These are phyloP conservation scores for Leucoagaricus sp. DNA, from an alignment of 1,284 basidiomycete species.

Conservation along the genomic window DNA sequence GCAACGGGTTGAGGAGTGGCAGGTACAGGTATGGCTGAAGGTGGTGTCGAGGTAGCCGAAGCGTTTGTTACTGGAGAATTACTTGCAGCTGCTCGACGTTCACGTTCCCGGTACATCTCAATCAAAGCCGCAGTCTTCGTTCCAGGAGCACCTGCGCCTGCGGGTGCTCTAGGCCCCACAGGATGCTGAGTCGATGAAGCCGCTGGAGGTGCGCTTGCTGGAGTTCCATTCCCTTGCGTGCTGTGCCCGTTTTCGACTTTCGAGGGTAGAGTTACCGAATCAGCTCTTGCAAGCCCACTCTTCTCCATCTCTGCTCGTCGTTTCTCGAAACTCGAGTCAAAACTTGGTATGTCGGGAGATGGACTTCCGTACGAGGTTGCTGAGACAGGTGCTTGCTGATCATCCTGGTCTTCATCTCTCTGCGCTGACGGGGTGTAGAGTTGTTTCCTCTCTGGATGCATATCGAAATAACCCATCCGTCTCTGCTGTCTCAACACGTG, in stretches of 20 bases:
- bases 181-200: conserved; percentile 2
- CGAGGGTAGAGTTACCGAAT: not conserved
- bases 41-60: conserved; percentile 4
- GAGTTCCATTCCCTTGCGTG: not conserved
- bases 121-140: conserved; percentile 76
- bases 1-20: not conserved
- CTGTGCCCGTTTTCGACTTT: not conserved
- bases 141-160: conserved; percentile 18
- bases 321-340: not conserved
- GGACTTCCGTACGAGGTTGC: not conserved
- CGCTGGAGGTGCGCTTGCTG: too few relatives aligned
- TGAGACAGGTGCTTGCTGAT: conserved; percentile 33
- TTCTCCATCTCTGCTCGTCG: not conserved
- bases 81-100: conserved; percentile 40
- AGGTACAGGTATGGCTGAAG: not conserved
- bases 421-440: conserved; percentile 5
- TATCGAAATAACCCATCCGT: conserved; percentile 68
- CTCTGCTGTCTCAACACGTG: conserved; percentile 35
- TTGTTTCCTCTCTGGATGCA: conserved; percentile 52
- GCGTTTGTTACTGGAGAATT: conserved; percentile 18
- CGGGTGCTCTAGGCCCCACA: conserved; percentile 10
- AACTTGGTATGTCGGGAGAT: conserved; percentile 2
- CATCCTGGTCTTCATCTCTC: conserved; percentile 15
- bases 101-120: conserved; percentile 79
- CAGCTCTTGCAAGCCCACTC: not conserved